These are phyloP conservation scores for Xylaria curta DNA, from an alignment of 495 filamentous ascomycete genomes.

Conservation along the genomic window DNA sequence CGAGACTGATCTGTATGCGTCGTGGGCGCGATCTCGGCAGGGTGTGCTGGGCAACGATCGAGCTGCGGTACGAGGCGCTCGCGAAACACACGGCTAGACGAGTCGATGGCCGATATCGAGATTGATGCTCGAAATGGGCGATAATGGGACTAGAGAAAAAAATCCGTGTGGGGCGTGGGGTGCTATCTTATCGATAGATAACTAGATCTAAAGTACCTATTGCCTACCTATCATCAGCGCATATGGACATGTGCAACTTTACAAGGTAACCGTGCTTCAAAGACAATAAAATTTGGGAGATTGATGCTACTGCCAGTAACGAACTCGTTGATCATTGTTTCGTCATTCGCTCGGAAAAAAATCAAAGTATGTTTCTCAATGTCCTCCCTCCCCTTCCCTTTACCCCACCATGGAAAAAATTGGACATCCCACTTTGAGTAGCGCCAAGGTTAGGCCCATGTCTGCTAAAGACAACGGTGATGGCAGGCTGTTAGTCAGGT, in stretches of 20 bases:
- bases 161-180: conserved; percentile 40
- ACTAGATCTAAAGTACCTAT: not conserved
- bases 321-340: not conserved
- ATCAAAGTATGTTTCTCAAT: not conserved
- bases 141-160: conserved; percentile 25
- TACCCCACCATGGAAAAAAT: conserved; percentile 22
- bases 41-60: not conserved
- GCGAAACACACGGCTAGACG: not conserved
- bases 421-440: conserved; percentile 19
- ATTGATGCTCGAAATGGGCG: conserved; percentile 16
- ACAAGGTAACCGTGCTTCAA: not conserved
- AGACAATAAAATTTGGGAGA: not conserved
- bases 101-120: conserved; percentile 7
- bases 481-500: not conserved
- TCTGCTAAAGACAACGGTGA: not conserved
- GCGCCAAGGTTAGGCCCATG: conserved; percentile 12
- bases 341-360: not conserved
- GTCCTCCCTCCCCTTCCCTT: not conserved
- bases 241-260: not conserved
- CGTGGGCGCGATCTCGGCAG: not conserved
- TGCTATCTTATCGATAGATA: conserved; percentile 37
- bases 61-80: conserved; percentile 14
- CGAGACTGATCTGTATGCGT: not conserved
- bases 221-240: not conserved
- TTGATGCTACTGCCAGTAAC: not conserved